Conservation (phyloP, 768 basidiomycete species). For the Pleurotus ostreatus region DNA sequence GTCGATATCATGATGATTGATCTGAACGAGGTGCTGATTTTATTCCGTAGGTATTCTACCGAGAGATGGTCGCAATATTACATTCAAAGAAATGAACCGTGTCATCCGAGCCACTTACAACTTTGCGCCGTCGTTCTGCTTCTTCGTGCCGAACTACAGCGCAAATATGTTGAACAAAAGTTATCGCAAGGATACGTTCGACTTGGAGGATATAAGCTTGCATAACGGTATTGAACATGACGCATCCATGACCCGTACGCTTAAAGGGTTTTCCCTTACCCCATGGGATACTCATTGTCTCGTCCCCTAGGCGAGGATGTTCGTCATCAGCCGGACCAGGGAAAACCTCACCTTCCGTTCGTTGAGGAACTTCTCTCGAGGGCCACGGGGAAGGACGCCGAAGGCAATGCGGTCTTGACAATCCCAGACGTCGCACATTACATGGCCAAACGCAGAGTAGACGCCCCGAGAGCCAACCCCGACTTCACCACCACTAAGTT, state of each 20-base stretch:
- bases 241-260: constrained; percentile 56
- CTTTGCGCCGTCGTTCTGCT: constrained; percentile 64
- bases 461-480: constrained; percentile 48
- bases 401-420: constrained; percentile 48
- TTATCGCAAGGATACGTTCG: constrained; percentile 57
- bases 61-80: constrained; percentile 63
- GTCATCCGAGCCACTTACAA: constrained; percentile 59
- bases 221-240: constrained; percentile 80
- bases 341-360: constrained; percentile 40
- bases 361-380: constrained; percentile 53
- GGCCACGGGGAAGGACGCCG: constrained; percentile 54
- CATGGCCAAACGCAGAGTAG: constrained; percentile 56
- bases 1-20: constrained; percentile 28
- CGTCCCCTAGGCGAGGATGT: constrained; percentile 46
- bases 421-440: constrained; percentile 53
- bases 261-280: constrained; percentile 21
- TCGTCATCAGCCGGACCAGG: constrained; percentile 46
- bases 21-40: background rate
- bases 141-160: constrained; percentile 58
- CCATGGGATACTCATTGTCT: constrained; percentile 19
- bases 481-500: constrained; percentile 44
- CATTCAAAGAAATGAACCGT: constrained; percentile 45
- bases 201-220: constrained; percentile 62
- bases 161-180: constrained; percentile 54
- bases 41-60: constrained; percentile 55